A percentile compares a stretch with the other conserved stretches of the same genome.
Evolutionary conservation across 2,329 filamentous ascomycete species (phyloP).

Genomic region (Colletotrichum somersetense): DNA sequence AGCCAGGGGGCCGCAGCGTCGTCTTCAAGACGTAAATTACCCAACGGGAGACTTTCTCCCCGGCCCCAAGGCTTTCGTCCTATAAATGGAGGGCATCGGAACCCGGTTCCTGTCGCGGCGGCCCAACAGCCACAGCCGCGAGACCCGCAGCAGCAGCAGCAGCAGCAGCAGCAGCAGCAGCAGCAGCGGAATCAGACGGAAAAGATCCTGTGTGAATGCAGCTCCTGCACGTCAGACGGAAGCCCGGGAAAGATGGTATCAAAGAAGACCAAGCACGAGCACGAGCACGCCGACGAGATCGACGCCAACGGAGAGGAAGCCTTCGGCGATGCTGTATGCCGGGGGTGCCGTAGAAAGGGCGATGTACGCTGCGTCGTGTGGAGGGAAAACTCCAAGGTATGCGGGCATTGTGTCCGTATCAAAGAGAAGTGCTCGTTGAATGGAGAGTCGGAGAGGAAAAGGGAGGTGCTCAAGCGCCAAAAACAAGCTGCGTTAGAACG

Average conservation of each 20-base stretch:
- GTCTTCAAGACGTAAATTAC: not conserved
- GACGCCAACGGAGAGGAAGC: not conserved
- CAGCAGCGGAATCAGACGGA: accelerated
- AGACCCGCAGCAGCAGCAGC: no score
- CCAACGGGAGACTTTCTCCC: no score
- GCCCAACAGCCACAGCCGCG: not conserved
- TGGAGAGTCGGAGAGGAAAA: not conserved
- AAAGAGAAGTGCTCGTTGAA: not conserved
- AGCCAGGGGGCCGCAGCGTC: not conserved
- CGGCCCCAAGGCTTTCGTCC: not conserved
- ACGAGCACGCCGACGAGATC: not conserved
- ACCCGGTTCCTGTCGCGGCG: not conserved
- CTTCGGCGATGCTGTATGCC: not conserved
- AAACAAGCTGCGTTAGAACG: not conserved
- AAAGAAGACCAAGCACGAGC: not conserved
- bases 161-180: no score
- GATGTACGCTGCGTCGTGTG: not conserved
- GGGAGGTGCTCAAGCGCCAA: not conserved
- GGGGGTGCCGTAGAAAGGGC: no score
- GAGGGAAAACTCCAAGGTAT: not conserved
- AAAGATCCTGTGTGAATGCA: not conserved
- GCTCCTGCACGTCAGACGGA: not conserved
- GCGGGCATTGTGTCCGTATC: not conserved
- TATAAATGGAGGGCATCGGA: not conserved
- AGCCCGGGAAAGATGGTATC: not conserved